These are phyloP conservation scores for Berberis vulgaris DNA, from an alignment of 164 flowering plant genomes.

Conservation along the genomic window DNA sequence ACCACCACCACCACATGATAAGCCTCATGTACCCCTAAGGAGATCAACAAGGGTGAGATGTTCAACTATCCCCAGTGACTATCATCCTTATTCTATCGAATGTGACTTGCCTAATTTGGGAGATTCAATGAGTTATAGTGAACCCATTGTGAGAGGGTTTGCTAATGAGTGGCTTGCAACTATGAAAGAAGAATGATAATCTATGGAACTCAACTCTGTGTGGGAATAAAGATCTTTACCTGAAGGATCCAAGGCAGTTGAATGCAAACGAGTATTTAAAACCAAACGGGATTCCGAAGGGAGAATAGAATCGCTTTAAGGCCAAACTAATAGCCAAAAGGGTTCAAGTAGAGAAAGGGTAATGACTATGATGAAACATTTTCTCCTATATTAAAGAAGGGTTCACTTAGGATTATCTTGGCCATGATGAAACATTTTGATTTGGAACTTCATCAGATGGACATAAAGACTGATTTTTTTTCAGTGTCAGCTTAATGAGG, in stretches of 20 bases:
- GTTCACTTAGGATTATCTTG: neutral
- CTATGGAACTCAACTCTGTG: neutral
- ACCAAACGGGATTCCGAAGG: conserved; percentile 1
- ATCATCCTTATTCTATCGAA: neutral
- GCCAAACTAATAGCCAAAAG: neutral
- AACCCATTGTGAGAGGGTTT: neutral
- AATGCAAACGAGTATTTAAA: neutral
- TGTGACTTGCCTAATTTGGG: neutral
- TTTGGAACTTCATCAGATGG: conserved; percentile 3
- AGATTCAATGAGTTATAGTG: neutral
- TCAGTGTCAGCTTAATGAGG: neutral
- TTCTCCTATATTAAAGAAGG: neutral
- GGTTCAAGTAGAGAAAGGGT: neutral
- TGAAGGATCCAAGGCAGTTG: neutral
- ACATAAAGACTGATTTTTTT: conserved; percentile 1
- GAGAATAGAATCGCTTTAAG: neutral
- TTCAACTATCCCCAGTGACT: neutral
- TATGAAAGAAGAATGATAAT: neutral
- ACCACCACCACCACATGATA: neutral
- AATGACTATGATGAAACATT: neutral
- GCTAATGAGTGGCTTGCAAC: neutral
- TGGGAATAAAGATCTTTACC: neutral
- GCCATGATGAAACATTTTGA: conserved; percentile 2
- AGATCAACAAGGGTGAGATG: neutral
- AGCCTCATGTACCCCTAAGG: neutral